These are phyloP conservation scores for Elasticomyces elasticus DNA, from an alignment of 495 filamentous ascomycete genomes.

Conservation along the genomic window DNA sequence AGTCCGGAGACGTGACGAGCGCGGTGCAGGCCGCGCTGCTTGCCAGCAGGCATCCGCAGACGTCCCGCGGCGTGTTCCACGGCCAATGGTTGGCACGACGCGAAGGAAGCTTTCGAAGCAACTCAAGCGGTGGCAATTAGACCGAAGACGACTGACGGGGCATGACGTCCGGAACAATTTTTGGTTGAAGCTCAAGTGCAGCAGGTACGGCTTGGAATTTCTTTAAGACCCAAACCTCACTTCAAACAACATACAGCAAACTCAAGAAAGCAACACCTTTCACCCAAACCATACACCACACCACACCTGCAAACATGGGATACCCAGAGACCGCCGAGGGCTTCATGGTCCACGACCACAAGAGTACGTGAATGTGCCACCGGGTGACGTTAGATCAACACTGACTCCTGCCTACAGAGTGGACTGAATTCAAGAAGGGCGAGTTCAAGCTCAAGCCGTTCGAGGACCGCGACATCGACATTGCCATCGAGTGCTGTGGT, in stretches of 20 bases:
- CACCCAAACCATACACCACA: neutral
- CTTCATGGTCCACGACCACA: conserved; percentile 55
- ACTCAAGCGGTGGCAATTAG: neutral
- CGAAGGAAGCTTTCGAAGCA: neutral
- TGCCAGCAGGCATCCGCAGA: too few species aligned
- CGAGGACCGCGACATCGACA: conserved; percentile 62
- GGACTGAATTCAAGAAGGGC: conserved; percentile 54
- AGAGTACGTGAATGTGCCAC: conserved; percentile 22
- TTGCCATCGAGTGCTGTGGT: conserved; percentile 64
- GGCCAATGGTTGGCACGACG: too few species aligned
- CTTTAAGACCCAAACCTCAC: too few species aligned
- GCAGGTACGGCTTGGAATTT: neutral
- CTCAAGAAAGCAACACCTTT: neutral
- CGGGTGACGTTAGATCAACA: neutral
- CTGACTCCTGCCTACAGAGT: neutral
- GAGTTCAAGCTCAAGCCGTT: conserved; percentile 73
- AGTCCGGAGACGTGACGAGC: too few species aligned
- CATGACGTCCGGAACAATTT: neutral
- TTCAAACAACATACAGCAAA: neutral
- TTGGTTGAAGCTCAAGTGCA: neutral
- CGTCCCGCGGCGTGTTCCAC: too few species aligned
- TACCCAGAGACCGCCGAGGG: conserved; percentile 71
- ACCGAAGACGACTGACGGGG: neutral
- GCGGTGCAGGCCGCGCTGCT: too few species aligned
- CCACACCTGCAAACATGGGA: conserved; percentile 47